Evolutionary conservation across 2,329 filamentous ascomycete species (phyloP).

Genomic region (Aschersonia sp.): DNA sequence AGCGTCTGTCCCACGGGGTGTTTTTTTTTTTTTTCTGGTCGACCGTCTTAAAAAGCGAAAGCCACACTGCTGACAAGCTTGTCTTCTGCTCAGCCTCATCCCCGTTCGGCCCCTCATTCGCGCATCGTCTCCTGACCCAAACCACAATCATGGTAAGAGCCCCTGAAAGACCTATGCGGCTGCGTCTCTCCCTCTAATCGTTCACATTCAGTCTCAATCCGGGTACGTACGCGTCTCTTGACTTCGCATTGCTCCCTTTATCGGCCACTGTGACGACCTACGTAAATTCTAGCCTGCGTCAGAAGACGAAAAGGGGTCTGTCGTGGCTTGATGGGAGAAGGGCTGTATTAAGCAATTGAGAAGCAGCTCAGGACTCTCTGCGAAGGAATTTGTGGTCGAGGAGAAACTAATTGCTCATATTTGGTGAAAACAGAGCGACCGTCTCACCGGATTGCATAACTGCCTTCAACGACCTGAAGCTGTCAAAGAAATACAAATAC

Average conservation of each 20-base stretch:
- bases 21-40: background rate
- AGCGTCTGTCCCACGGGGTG: background rate
- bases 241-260: constrained; percentile 5
- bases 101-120: background rate
- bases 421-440: constrained; percentile 40
- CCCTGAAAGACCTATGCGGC: constrained; percentile 1
- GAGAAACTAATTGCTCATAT: constrained; percentile 1
- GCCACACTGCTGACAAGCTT: background rate
- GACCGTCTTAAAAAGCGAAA: background rate
- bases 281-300: no score
- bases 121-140: constrained; percentile 2
- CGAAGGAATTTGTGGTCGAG: no score
- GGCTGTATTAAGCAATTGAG: no score
- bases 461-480: constrained; percentile 70
- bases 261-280: no score
- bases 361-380: no score
- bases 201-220: constrained; percentile 44
- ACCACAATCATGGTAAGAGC: constrained; percentile 26
- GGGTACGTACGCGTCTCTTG: constrained; percentile 37
- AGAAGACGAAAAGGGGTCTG: no score
- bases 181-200: background rate
- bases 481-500: constrained; percentile 68
- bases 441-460: constrained; percentile 58
- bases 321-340: no score
- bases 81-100: background rate